Evolutionary conservation across 495 filamentous ascomycete species (phyloP), one percentile per base, ranked within the genome.

Genomic region (Parachaetomium inaequale): DNA sequence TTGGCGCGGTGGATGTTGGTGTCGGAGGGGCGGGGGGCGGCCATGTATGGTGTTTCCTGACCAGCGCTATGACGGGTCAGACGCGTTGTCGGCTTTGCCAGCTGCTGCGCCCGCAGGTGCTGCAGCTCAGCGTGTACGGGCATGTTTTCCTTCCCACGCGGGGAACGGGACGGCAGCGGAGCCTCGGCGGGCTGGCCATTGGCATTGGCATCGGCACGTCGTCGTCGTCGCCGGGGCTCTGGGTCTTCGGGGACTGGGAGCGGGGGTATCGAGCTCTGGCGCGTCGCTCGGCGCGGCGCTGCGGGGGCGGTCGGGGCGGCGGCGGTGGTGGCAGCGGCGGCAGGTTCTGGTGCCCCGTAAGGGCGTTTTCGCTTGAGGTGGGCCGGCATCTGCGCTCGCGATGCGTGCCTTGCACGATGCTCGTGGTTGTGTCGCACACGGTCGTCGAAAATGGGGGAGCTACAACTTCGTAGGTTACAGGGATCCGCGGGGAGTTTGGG

Each of bases 321-420:
- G 26, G 32, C 58, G 32, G 19, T 23, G 19, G 25, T 46, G 11
- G 32, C 12, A 29, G 45, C 15, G 15, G 42, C 32, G 21, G 42
- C 17, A 4, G 21, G 17, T 17, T 42, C 60, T 5, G 15, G 26
- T 15, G 50, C 66, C 57, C 73, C 70, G 50, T 69, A 63, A 4
- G 68, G 68, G 6, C 67, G 75, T 67, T 79, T 80, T 53, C 78
- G 72, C 63, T 80, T 81, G 38, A 70, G 66, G 17, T 73, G 69
- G 25, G 73, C 68, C 21, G 63, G 63, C 77, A 79, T 79, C 5
- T 46, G 59, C 26, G 31, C 14, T 40, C 25, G 28, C 21, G 50
- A 32, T 55, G 40, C 14, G 40, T 38, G 19, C 4, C 26, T 21
- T 40, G 29, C 15, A 23, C 17, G 7, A n/a, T 40, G 26, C 25